Base-by-base conservation (phyloP, 129 eudicot genomes). In the Ambrosia artemisiifolia region DNA sequence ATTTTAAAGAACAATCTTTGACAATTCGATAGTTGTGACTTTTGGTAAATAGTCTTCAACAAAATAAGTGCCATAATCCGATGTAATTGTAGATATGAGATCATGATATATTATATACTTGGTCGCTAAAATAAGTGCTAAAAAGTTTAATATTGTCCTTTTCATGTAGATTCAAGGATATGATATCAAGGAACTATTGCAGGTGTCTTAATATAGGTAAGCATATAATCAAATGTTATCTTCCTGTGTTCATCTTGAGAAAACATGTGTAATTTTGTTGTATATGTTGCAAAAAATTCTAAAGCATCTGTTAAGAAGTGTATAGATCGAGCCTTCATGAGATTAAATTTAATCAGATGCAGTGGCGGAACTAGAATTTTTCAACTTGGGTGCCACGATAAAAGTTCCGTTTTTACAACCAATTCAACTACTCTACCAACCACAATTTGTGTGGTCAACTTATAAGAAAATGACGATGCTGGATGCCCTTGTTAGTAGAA, bases 91-190 rank as follows among this genome's bases (percentile, higher is more conserved):
- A 13, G 73, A 72, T 59, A 56, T 6, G 16, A 42, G 46, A 16
- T 47, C 12, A 47, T 42, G 7, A 33, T 35, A 19, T 14, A 63
- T 34, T 56, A 2, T 11, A 28, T 65, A 18, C 55, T 65, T 17
- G 57, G 7, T 75, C 33, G 44, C 30, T 40, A 24, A 75, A n/a
- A 10, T 17, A 14, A 20, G 16, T 69, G 47, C 51, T 67, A 20
- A 62, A 12, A 70, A 30, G 48, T 43, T 66, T 53, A 3, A 63
- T 40, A 36, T 38, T 70, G 33, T 13, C 34, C 55, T 48, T 43
- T 17, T 11, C 28, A 17, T 85, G 84, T 77, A 92, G 97, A 83
- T 92, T 73, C 97, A 92, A 85, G 97, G 97, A 69, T 88, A 92
- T 33, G 94, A 92, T 75, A 86, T 92, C 83, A 88, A 77, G 88